Conservation (phyloP, 768 basidiomycete genomes). For the Pleurotus platypus region DNA sequence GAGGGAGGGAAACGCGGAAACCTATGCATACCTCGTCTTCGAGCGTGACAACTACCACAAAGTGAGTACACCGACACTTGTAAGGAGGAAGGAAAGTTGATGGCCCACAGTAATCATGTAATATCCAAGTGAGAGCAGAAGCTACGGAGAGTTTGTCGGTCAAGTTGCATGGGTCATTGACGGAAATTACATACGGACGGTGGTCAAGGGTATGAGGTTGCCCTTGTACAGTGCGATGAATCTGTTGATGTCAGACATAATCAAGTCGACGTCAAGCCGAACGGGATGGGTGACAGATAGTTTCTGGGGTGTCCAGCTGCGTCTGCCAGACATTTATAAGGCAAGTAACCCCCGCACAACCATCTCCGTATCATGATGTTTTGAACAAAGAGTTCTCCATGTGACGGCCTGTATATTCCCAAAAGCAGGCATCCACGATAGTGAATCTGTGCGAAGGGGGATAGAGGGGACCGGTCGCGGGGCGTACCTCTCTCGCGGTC, state of each 20-base stretch:
- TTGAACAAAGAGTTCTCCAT: too few species aligned
- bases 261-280: neutral
- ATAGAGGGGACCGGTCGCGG: too few species aligned
- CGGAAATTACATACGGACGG: neutral
- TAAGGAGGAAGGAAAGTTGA: neutral
- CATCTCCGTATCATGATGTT: too few species aligned
- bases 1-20: neutral
- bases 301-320: too few species aligned
- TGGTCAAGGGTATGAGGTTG: conserved; percentile 1
- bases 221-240: conserved; percentile 5
- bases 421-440: too few species aligned
- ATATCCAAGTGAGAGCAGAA: conserved; percentile 31
- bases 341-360: too few species aligned
- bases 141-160: conserved; percentile 14
- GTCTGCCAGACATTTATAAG: too few species aligned
- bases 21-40: conserved; percentile 20
- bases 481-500: too few species aligned
- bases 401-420: too few species aligned
- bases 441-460: too few species aligned
- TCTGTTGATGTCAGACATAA: neutral
- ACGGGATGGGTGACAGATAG: too few species aligned
- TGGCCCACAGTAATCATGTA: conserved; percentile 31
- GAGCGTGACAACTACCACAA: conserved; percentile 24
- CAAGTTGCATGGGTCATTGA: neutral
- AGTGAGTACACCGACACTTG: neutral